Evolutionary conservation across 2,329 filamentous ascomycete genomes (phyloP).

Genomic region (Colletotrichum sp.): DNA sequence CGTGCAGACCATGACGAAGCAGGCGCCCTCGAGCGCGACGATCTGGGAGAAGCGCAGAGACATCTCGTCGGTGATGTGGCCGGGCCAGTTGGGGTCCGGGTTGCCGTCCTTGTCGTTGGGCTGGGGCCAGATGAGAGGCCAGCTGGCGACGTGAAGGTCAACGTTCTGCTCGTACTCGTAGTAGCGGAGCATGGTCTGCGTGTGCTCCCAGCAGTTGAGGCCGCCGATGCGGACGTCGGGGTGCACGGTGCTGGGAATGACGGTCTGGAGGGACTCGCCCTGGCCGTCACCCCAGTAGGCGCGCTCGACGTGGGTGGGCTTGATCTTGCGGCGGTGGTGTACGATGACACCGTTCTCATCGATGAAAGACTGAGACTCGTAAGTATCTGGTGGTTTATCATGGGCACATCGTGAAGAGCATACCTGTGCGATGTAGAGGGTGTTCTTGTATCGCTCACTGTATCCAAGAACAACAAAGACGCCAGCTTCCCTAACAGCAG

Average conservation of each 20-base stretch:
- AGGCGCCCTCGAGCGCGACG: slow-evolving; percentile 49
- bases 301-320: slow-evolving; percentile 54
- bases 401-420: too few species aligned
- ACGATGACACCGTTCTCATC: slow-evolving; percentile 49
- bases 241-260: slow-evolving; percentile 45
- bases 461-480: slow-evolving; percentile 53
- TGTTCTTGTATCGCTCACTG: slow-evolving; percentile 50
- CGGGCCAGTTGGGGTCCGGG: slow-evolving; percentile 38
- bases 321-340: slow-evolving; percentile 54
- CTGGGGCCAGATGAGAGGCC: slow-evolving; percentile 33
- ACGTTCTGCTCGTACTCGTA: slow-evolving; percentile 32
- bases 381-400: too few species aligned
- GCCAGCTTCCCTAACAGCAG: slow-evolving; percentile 49
- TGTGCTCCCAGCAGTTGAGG: slow-evolving; percentile 63
- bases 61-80: slow-evolving; percentile 39
- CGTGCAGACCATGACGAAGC: slow-evolving; percentile 45
- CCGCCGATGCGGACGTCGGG: slow-evolving; percentile 55
- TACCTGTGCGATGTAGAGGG: slow-evolving; percentile 51
- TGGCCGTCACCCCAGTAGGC: slow-evolving; percentile 60
- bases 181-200: slow-evolving; percentile 19
- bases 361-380: slow-evolving; percentile 61
- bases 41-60: slow-evolving; percentile 42
- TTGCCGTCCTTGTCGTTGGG: slow-evolving; percentile 26
- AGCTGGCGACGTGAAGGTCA: slow-evolving; percentile 33
- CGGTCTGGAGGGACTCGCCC: slow-evolving; percentile 59